Evolutionary conservation across 2,329 filamentous ascomycete species (phyloP), one percentile per base, ranked within the genome.

Genomic region (Calonectria pteridis): DNA sequence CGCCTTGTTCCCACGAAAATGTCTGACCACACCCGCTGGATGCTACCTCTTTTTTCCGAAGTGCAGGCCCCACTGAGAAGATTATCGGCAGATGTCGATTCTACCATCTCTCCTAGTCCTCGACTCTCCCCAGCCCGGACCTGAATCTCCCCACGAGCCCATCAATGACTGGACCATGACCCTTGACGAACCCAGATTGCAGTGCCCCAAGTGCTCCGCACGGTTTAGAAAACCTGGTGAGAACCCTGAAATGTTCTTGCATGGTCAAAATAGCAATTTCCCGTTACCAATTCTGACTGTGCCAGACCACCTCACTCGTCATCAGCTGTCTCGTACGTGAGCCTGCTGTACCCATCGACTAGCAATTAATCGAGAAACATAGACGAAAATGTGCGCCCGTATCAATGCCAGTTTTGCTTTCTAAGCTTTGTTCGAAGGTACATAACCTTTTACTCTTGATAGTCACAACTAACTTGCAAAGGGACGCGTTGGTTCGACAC

Each of bases 171-270:
- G 7, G 23, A 62, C n/a, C 28, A 66, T 66, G 63, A 29, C 43
- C 43, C 20, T 82, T 87, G 40, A 55, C 33, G 37, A 37, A 13
- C n/a, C 23, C 28, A 37, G 46, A 14, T 23, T 50, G 4, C 50
- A 66, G 11, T 66, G 37, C 18, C 31, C 20, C 18, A 28, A 53
- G 26, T 50, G 62, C 50, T 43, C 50, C 20, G 18, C 28, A 35
- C 23, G 40, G 26, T 46, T 43, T 29, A 43, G 31, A 51, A 66
- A 66, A 26, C 31, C 33, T 11, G 46, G 63, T 66, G 26, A 33
- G 46, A 3, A 28, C 23, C 14, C 43, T 23, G 20, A 20, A 23
- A 29, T 9, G 26, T 9, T 18, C n/a, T n/a, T n/a, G n/a, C n/a
- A n/a, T n/a, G n/a, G n/a, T n/a, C n/a, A n/a, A n/a, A n/a, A n/a